These are phyloP conservation scores for Fusarium sp. DNA, from an alignment of 2,329 filamentous ascomycete species.

Conservation along the genomic window DNA sequence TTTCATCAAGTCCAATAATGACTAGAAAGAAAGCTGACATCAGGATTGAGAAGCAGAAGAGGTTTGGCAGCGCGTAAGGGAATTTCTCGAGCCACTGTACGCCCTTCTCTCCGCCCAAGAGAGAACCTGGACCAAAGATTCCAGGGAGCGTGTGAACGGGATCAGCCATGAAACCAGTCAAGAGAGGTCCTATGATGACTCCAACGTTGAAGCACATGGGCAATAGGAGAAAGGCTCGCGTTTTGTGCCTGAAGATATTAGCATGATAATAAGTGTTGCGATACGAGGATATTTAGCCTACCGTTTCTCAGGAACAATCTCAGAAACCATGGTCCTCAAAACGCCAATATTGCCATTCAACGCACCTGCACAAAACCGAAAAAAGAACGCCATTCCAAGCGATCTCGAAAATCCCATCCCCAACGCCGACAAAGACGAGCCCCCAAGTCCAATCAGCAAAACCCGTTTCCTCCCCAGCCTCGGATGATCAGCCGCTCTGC, in stretches of 20 bases:
- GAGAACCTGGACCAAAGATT: constrained; percentile 58
- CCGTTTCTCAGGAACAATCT: not conserved
- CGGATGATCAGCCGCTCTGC: constrained; percentile 71
- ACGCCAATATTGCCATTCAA: constrained; percentile 80
- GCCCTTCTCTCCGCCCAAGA: constrained; percentile 46
- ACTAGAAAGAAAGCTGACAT: constrained; percentile 54
- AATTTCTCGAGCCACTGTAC: constrained; percentile 46
- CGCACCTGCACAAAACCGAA: constrained; percentile 74
- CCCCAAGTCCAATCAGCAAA: constrained; percentile 78
- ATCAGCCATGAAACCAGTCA: constrained; percentile 75
- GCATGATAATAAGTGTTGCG: too few species aligned
- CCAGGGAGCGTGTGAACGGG: constrained; percentile 67
- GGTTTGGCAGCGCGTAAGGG: constrained; percentile 65
- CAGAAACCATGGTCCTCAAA: constrained; percentile 72
- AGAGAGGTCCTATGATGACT: constrained; percentile 74
- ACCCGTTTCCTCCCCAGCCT: constrained; percentile 79
- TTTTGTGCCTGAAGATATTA: too few species aligned
- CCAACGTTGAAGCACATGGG: constrained; percentile 79
- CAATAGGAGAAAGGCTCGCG: constrained; percentile 77
- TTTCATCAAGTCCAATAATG: constrained; percentile 64
- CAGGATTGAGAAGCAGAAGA: constrained; percentile 61
- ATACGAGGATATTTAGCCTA: too few species aligned
- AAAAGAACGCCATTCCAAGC: constrained; percentile 76
- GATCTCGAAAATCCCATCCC: constrained; percentile 73
- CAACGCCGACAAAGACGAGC: constrained; percentile 58